phyloP scores from a whole-genome alignment of 495 filamentous ascomycete species.

The Parachaetomium inaequale region DNA sequence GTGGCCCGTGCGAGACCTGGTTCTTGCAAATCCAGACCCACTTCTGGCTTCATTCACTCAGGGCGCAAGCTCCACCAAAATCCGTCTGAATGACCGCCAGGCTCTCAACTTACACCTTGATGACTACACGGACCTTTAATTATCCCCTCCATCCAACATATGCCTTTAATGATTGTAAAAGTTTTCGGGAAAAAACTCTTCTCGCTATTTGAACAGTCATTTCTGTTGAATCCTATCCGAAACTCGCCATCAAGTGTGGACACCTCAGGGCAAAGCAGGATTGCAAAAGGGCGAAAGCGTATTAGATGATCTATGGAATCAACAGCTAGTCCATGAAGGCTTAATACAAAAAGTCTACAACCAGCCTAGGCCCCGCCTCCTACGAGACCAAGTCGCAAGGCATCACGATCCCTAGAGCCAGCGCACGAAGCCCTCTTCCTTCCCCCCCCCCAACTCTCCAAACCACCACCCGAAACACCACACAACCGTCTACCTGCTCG shows the following conservation, averaged over 20 bases:
- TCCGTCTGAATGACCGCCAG: background rate
- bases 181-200: too few relatives aligned
- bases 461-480: background rate
- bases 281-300: background rate
- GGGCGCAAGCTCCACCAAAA: background rate
- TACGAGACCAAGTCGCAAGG: background rate
- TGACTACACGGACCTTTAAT: too few relatives aligned
- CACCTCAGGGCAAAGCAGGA: too few relatives aligned
- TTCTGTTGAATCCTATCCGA: too few relatives aligned
- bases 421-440: background rate
- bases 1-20: constrained; percentile 31
- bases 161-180: too few relatives aligned
- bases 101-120: too few relatives aligned
- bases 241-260: too few relatives aligned
- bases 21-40: background rate
- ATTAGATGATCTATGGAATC: constrained; percentile 21
- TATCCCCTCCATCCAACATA: too few relatives aligned
- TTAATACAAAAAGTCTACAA: constrained; percentile 23
- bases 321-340: constrained; percentile 14
- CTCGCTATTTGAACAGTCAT: too few relatives aligned
- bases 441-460: background rate
- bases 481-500: constrained; percentile 51
- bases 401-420: background rate
- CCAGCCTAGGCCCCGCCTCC: constrained; percentile 5
- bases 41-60: background rate